phyloP scores from a whole-genome alignment of 139 green algal species.

The Desmodesmus armatus region DNA sequence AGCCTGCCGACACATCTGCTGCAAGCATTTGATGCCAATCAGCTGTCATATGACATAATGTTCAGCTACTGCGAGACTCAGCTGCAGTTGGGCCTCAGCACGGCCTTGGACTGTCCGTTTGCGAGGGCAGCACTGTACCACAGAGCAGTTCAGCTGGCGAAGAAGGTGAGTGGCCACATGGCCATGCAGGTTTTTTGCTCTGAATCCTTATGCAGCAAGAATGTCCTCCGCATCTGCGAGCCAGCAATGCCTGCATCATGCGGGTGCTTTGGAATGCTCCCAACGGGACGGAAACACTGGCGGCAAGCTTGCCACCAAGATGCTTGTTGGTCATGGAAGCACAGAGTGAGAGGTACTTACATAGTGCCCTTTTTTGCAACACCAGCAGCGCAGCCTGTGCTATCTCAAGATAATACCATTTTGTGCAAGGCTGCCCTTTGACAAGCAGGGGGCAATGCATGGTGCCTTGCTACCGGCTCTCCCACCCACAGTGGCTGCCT shows the following conservation, averaged over 20 bases:
- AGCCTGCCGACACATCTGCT: neutral
- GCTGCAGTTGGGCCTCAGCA: conserved; percentile 57
- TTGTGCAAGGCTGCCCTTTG: neutral
- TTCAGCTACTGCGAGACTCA: conserved; percentile 57
- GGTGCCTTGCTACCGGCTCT: neutral
- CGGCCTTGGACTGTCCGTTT: conserved; percentile 82
- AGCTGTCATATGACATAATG: conserved; percentile 84
- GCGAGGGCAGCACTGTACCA: conserved; percentile 68
- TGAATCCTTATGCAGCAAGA: too few relatives aligned
- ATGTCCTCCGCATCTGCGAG: neutral
- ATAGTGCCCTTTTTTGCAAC: neutral
- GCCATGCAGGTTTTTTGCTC: neutral
- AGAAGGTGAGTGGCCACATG: neutral
- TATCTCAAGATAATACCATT: neutral
- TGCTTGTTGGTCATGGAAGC: neutral
- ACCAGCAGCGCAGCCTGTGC: neutral
- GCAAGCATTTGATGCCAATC: conserved; percentile 65
- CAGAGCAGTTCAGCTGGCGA: conserved; percentile 47
- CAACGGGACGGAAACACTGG: neutral
- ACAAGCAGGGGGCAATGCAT: too few relatives aligned
- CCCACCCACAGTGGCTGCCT: neutral
- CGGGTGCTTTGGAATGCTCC: neutral
- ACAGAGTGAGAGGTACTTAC: neutral
- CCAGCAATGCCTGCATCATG: neutral
- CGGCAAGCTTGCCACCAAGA: neutral